Evolutionary conservation across 352 stramenopile genomes (phyloP).

Genomic region (Stramenopiles sp.): DNA sequence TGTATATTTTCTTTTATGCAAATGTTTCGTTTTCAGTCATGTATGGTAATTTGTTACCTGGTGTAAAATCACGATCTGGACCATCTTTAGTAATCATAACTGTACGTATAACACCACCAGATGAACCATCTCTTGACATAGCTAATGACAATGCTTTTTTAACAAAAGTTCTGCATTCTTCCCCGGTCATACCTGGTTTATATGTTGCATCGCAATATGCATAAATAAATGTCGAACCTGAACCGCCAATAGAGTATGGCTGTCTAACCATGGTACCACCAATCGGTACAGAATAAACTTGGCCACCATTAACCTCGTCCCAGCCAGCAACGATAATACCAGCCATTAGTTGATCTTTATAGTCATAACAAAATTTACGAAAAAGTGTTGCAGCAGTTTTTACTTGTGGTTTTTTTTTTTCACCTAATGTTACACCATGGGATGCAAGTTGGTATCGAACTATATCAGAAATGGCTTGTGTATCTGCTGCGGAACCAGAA

Average conservation of each 20-base stretch:
- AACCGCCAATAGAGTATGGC: conserved; percentile 86
- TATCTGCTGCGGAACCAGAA: conserved; percentile 88
- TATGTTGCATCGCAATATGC: conserved; percentile 83
- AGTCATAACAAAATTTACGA: conserved; percentile 84
- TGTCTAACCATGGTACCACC: conserved; percentile 86
- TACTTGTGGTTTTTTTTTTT: conserved; percentile 43
- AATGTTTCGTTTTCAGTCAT: too few species aligned
- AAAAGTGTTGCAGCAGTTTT: conserved; percentile 93
- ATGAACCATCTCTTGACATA: conserved; percentile 92
- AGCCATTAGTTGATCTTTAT: conserved; percentile 85
- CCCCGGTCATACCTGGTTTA: conserved; percentile 77
- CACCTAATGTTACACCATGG: conserved; percentile 28
- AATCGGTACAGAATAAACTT: conserved; percentile 85
- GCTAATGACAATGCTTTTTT: conserved; percentile 84
- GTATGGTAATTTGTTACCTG: conserved; percentile 70
- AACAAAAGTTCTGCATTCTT: conserved; percentile 80
- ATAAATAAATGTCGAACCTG: conserved; percentile 92
- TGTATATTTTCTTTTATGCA: too few species aligned
- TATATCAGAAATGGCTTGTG: conserved; percentile 59
- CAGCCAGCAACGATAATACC: conserved; percentile 94
- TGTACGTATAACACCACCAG: conserved; percentile 90
- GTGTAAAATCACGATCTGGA: conserved; percentile 67
- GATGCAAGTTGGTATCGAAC: conserved; percentile 48
- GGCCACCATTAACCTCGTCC: conserved; percentile 80
- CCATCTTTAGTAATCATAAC: conserved; percentile 74